phyloP scores from a whole-genome alignment of 495 filamentous ascomycete genomes.

The Aspergillus affinis region DNA sequence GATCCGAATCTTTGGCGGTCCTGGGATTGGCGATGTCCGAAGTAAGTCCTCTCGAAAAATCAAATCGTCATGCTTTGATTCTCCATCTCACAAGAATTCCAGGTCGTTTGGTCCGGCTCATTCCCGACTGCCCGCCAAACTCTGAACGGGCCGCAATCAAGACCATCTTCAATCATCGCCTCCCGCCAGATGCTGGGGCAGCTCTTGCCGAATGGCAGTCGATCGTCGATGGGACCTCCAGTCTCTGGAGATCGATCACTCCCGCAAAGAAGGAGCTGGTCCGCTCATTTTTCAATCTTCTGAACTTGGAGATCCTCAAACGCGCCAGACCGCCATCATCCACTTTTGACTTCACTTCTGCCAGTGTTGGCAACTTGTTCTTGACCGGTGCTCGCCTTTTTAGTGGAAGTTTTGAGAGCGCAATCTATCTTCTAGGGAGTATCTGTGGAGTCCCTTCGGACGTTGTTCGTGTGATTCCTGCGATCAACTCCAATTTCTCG shows the following conservation, averaged over 20 bases:
- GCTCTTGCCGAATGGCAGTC: constrained; percentile 74
- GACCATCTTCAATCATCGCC: constrained; percentile 80
- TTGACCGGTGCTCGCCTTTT: constrained; percentile 81
- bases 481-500: constrained; percentile 90
- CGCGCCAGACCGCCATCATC: constrained; percentile 69
- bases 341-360: constrained; percentile 83
- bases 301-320: constrained; percentile 92
- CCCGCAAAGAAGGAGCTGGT: constrained; percentile 89
- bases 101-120: constrained; percentile 89
- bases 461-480: constrained; percentile 73
- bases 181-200: constrained; percentile 51
- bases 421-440: constrained; percentile 76
- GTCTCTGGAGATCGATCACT: constrained; percentile 72
- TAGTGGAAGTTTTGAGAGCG: constrained; percentile 76
- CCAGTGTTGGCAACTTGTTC: constrained; percentile 92
- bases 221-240: constrained; percentile 78
- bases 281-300: constrained; percentile 79
- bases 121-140: constrained; percentile 63
- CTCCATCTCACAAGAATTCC: constrained; percentile 13
- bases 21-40: constrained; percentile 87
- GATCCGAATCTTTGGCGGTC: constrained; percentile 89
- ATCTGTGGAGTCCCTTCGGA: constrained; percentile 76
- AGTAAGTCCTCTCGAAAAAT: constrained; percentile 55
- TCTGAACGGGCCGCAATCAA: constrained; percentile 72
- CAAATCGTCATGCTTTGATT: not conserved